These are phyloP conservation scores for Pestalotiopsis sp. DNA, from an alignment of 2,329 filamentous ascomycete genomes.

Conservation along the genomic window DNA sequence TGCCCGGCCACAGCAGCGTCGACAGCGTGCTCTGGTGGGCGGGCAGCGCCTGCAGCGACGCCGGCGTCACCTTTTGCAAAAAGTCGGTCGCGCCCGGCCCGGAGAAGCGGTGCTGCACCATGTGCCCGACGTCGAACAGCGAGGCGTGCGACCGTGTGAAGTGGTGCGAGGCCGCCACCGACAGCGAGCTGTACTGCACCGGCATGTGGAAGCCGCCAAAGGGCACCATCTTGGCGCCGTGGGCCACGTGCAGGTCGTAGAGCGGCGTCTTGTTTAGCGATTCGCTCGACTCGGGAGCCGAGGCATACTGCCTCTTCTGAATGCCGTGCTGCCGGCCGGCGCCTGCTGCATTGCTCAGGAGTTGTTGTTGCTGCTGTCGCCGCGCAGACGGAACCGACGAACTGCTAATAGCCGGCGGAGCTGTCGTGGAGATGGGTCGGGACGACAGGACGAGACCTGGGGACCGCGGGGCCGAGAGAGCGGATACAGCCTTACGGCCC, in stretches of 20 bases:
- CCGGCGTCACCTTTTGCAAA: constrained; percentile 83
- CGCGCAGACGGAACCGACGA: not conserved
- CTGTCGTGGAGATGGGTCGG: constrained; percentile 4
- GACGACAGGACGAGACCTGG: constrained; percentile 3
- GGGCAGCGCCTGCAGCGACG: constrained; percentile 66
- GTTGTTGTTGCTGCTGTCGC: not conserved
- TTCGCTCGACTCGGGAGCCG: constrained; percentile 15
- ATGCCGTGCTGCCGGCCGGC: not conserved
- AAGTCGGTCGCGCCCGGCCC: constrained; percentile 82
- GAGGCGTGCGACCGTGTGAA: constrained; percentile 89
- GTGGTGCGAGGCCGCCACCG: constrained; percentile 82
- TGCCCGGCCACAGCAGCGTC: constrained; percentile 76
- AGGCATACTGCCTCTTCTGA: constrained; percentile 24
- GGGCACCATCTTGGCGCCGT: constrained; percentile 93
- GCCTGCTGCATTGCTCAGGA: not conserved
- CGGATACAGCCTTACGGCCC: not conserved
- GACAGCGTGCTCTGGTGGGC: constrained; percentile 79
- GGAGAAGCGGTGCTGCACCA: constrained; percentile 87
- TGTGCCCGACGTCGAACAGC: constrained; percentile 95
- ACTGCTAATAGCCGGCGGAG: not conserved
- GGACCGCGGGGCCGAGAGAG: constrained; percentile 11
- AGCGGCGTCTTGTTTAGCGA: constrained; percentile 68
- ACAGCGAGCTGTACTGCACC: constrained; percentile 79
- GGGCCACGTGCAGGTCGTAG: constrained; percentile 75
- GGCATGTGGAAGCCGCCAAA: constrained; percentile 95